These are phyloP conservation scores for Pseudonitzschia pungens DNA, from an alignment of 108 stramenopile genomes.

Conservation along the genomic window DNA sequence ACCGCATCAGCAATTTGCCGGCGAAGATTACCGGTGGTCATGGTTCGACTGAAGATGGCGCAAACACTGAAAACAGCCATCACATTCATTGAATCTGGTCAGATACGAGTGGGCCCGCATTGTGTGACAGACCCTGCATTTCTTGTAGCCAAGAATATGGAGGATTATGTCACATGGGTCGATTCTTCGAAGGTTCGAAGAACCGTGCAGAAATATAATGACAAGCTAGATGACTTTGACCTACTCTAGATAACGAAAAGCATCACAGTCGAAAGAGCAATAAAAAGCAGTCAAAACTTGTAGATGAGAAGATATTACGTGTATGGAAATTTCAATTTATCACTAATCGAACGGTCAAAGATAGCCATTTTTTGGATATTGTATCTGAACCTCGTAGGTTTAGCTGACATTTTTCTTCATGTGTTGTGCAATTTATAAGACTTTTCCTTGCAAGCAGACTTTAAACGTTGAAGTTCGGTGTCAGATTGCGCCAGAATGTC, in stretches of 20 bases:
- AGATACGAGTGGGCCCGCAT: slow-evolving; percentile 98
- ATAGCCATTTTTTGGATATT: too few relatives aligned
- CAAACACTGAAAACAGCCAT: slow-evolving; percentile 92
- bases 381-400: background rate
- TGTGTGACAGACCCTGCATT: slow-evolving; percentile 98
- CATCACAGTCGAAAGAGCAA: background rate
- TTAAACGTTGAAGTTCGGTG: slow-evolving; percentile 11
- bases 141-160: slow-evolving; percentile 92
- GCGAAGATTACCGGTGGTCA: slow-evolving; percentile 96
- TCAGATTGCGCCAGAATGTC: slow-evolving; percentile 13
- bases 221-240: slow-evolving; percentile 99
- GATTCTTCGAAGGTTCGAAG: slow-evolving; percentile 94
- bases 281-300: too few relatives aligned
- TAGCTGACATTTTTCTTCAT: background rate
- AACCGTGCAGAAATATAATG: slow-evolving; percentile 95
- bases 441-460: background rate
- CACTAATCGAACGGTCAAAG: too few relatives aligned
- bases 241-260: slow-evolving; percentile 62
- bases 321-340: too few relatives aligned
- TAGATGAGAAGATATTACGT: too few relatives aligned
- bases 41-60: slow-evolving; percentile 98
- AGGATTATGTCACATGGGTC: slow-evolving; percentile 99
- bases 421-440: background rate
- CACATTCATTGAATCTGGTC: slow-evolving; percentile 96
- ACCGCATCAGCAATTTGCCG: slow-evolving; percentile 94